Conservation (phyloP, 1,284 basidiomycete species). For the Amylostereum chailletii region DNA sequence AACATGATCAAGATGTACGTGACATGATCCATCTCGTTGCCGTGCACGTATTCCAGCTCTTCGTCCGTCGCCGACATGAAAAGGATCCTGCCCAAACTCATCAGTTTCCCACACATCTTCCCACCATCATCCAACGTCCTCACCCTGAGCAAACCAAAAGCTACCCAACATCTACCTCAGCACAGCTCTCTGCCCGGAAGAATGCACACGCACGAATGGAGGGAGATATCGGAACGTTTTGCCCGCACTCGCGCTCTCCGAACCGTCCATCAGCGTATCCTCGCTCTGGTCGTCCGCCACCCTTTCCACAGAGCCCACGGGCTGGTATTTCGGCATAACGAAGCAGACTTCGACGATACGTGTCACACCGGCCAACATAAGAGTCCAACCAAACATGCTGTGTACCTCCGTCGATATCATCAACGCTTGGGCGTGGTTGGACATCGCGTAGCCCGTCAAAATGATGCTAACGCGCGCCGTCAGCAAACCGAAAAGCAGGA, state of each 20-base stretch:
- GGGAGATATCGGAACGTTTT: constrained; percentile 77
- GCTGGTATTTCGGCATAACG: constrained; percentile 32
- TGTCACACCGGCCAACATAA: constrained; percentile 79
- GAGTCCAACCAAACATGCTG: constrained; percentile 73
- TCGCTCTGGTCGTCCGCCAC: constrained; percentile 51
- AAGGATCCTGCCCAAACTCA: constrained; percentile 35
- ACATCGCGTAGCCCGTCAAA: constrained; percentile 94
- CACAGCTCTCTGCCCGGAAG: too few species aligned
- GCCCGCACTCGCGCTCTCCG: constrained; percentile 29
- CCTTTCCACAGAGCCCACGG: constrained; percentile 18
- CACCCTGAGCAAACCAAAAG: constrained; percentile 60
- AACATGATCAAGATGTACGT: constrained; percentile 82
- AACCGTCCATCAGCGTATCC: constrained; percentile 46
- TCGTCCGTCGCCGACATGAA: constrained; percentile 94
- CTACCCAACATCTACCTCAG: constrained; percentile 24
- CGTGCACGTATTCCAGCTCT: constrained; percentile 64
- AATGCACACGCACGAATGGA: constrained; percentile 61
- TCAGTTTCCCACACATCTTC: not conserved
- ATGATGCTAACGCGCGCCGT: constrained; percentile 48
- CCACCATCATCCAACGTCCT: constrained; percentile 4
- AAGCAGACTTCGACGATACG: constrained; percentile 91
- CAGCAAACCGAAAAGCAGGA: not conserved
- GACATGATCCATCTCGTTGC: constrained; percentile 77
- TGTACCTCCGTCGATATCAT: constrained; percentile 88
- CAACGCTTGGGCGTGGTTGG: constrained; percentile 79